Evolutionary conservation across 768 basidiomycete species (phyloP), one percentile per base, ranked within the genome.

Genomic region (Hygrophoropsis aurantiaca): DNA sequence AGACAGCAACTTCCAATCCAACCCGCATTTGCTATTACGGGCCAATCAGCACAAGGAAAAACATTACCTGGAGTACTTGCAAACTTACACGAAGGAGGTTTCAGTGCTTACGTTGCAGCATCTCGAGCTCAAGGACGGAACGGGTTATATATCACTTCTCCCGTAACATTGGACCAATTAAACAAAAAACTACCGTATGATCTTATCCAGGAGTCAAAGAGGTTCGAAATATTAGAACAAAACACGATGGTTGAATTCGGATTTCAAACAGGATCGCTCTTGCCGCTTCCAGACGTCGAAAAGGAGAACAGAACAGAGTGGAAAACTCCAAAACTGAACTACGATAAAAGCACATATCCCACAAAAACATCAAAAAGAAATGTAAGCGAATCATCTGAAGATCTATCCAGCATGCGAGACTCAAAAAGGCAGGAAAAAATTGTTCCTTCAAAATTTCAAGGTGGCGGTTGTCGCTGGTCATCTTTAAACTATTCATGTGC

Each of bases 21-120:
- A 24, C 64, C 61, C 0, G 65, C 50, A 0, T 70, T 65, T 55
- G 58, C 65, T 3, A 41, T 66, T 0, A 68, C 67, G 0, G 62
- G 64, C 2, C 68, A 68, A 21, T 57, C 54, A 13, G 55, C 59
- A 1, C 68, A 68, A 50, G 68, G 68, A 3, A 62, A 64, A 40
- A 59, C 59, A 0, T 33, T 70, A 11, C 49, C 47, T 0, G 36
- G 37, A 11, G 54, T 66, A 0, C 9, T 69, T 2, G 53, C 52
- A 3, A 52, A 54, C 15, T 32, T 69, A 5, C 44, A 52, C 19
- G 44, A 56, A 9, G 60, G 60, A 1, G 56, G 60, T 0, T 64
- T 59, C 49, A 52, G 35, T 4, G 60, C 61, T 8, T 69, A 70
- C 53, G 64, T 70, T 5, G 61, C 65, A 5, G 56, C 60, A 13